phyloP scores from a whole-genome alignment of 2,329 filamentous ascomycete species.

The Colletotrichum australisinense region DNA sequence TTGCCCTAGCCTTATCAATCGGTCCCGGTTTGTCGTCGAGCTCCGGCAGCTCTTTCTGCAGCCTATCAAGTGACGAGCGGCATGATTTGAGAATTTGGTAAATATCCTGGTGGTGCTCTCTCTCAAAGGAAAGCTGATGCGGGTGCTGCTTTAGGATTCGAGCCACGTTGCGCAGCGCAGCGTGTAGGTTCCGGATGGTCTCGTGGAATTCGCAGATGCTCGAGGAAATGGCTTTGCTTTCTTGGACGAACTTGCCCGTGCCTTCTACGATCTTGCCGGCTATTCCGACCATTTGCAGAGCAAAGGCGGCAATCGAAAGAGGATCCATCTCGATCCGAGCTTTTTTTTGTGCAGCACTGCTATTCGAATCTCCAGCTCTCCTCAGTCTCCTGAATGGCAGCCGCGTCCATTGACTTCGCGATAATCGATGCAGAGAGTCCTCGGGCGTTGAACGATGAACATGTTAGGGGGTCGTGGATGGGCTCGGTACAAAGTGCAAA shows the following conservation, averaged over 20 bases:
- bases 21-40: slow-evolving; percentile 35
- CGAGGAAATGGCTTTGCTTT: slow-evolving; percentile 33
- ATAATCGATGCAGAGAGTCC: neutral
- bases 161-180: slow-evolving; percentile 35
- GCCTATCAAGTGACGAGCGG: slow-evolving; percentile 34
- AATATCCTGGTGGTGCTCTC: slow-evolving; percentile 41
- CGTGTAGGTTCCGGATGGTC: slow-evolving; percentile 37
- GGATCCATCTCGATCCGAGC: slow-evolving; percentile 37
- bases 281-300: slow-evolving; percentile 36
- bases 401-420: neutral
- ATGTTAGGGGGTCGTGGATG: slow-evolving; percentile 5
- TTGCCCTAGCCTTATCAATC: slow-evolving; percentile 37
- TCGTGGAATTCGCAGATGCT: slow-evolving; percentile 40
- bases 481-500: neutral
- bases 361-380: neutral
- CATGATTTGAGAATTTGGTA: slow-evolving; percentile 40
- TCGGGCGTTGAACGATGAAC: neutral
- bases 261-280: slow-evolving; percentile 37
- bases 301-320: slow-evolving; percentile 38
- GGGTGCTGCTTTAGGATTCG: slow-evolving; percentile 36
- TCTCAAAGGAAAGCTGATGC: slow-evolving; percentile 39
- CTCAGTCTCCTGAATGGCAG: neutral
- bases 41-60: slow-evolving; percentile 39
- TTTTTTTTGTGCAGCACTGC: neutral
- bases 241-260: slow-evolving; percentile 39